Base-by-base conservation (phyloP, 352 stramenopile species). In the Blastocystis hominis region DNA sequence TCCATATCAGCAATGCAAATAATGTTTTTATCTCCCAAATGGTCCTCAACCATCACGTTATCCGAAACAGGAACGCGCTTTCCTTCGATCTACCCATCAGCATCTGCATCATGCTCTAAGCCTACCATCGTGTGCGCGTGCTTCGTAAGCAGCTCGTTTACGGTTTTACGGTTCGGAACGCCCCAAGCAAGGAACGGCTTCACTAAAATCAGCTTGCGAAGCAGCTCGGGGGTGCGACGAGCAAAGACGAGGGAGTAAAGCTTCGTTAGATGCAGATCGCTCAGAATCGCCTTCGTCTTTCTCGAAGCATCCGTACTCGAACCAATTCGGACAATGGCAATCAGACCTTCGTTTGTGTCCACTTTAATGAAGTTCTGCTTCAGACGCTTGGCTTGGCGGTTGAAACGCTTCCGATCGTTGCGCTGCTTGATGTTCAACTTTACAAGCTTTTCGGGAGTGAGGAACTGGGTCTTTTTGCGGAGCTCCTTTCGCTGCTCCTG, bases 1-100 rank as follows among this genome's bases (percentile, higher is more conserved):
- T 70, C 44, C 63, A 86, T 76, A 86, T 86, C 76, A 3, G 76
- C 76, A 30, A 86, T 47, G 44, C 76, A 86, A 50, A 86, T 86
- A 4, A 86, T 20, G 47, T 77, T 44, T 30, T 70, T 86, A 24
- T 44, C 61, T 59, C 76, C 76, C 42, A 86, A 36, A 46, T 72
- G 59, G 34, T 86, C 63, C 47, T 86, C 76, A n/a, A 86, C 76
- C 50, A 86, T 86, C 46, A 46, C 47, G 53, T 86, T 86, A 44
- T 86, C 76, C 40, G 76, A 86, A 7, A 86, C 2, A 36, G 76
- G 30, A 47, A 75, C 56, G 47, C 63, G 59, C 47, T 86, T 86
- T 17, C 44, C 30, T 30, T 86, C 76, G 34, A 86, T 66, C 76
- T 86, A 86, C 10, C 13, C 3, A 77, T 69, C n/a, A 86, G 5